phyloP scores from a whole-genome alignment of 495 filamentous ascomycete genomes.

The Lophiotrema nucula region DNA sequence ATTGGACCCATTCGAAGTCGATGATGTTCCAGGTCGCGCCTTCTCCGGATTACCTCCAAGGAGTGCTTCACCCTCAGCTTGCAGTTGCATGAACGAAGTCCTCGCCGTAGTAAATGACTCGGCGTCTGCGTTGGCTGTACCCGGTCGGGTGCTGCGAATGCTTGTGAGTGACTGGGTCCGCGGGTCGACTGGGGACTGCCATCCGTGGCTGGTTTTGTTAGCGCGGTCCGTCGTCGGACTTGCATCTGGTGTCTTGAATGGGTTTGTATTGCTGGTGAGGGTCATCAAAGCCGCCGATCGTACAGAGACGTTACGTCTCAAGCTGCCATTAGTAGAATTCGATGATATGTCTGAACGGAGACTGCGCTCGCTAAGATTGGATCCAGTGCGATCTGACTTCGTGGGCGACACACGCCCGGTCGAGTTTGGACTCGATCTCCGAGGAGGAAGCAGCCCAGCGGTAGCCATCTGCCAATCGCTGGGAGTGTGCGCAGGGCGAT shows the following conservation, averaged over 20 bases:
- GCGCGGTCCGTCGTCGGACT: slow-evolving; percentile 21
- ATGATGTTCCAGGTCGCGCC: slow-evolving; percentile 38
- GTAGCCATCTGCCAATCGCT: slow-evolving; percentile 10
- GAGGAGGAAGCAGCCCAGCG: slow-evolving; percentile 7
- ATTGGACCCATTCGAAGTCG: slow-evolving; percentile 36
- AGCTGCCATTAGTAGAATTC: slow-evolving; percentile 13
- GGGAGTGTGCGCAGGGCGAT: not conserved
- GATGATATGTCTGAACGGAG: slow-evolving; percentile 28
- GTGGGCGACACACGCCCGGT: slow-evolving; percentile 26
- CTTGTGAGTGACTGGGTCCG: slow-evolving; percentile 34
- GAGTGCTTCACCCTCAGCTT: slow-evolving; percentile 64
- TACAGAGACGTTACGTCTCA: slow-evolving; percentile 24
- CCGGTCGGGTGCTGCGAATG: slow-evolving; percentile 6
- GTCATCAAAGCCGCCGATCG: slow-evolving; percentile 26
- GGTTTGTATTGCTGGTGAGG: slow-evolving; percentile 9
- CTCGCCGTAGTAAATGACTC: slow-evolving; percentile 69
- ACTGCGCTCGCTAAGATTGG: slow-evolving; percentile 33
- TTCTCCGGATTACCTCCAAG: slow-evolving; percentile 46
- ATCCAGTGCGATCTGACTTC: slow-evolving; percentile 35
- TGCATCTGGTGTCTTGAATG: slow-evolving; percentile 35
- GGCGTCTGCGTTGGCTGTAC: slow-evolving; percentile 37
- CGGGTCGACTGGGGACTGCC: slow-evolving; percentile 18
- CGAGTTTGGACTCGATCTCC: slow-evolving; percentile 8
- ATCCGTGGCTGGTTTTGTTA: not conserved
- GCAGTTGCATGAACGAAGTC: slow-evolving; percentile 59